Evolutionary conservation across 257 asterid species (phyloP), one percentile per base, ranked within the genome.

Genomic region (Verbascum thapsus): DNA sequence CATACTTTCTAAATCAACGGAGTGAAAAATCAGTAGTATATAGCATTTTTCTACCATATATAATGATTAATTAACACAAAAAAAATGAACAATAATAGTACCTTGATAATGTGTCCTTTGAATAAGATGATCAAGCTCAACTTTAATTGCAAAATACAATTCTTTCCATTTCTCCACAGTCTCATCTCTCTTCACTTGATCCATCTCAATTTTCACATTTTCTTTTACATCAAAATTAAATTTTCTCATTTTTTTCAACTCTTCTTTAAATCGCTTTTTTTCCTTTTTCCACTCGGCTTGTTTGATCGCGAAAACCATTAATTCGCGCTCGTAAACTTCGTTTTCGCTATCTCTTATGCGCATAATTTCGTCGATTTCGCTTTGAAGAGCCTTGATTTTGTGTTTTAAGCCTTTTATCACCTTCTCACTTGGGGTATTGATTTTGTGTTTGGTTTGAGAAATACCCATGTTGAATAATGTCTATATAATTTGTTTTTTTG

Each of bases 121-220:
- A 53, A 91, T 91, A n/a, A 91, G 96, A 67, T 85, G 76, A 68
- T 91, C 98, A 51, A 91, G 95, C 84, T 91, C 98, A 51, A 75
- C 41, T 71, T 91, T 91, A 75, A 91, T 78, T 0, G 92, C 85
- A 71, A 87, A 83, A 60, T 91, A 91, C 42, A 91, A 95, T 63
- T 85, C 81, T 34, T 88, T 91, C 98, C 98, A 88, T 65, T 83
- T 92, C 67, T 86, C 90, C 6, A 80, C 67, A 3, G 95, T 83
- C 38, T 82, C 84, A 45, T 88, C 94, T 73, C 92, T 74, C 54
- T 63, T 70, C 0, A 58, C 59, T 60, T 73, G 66, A 10, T 75
- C 82, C 53, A 64, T 72, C 63, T 54, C 60, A 8, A 72, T 47
- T 26, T 26, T 26, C 20, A 56, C 69, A 40, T 62, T 75, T 48